These are phyloP conservation scores for Rhodotorula kratochvilovae DNA, from an alignment of 768 basidiomycete genomes.

Conservation along the genomic window DNA sequence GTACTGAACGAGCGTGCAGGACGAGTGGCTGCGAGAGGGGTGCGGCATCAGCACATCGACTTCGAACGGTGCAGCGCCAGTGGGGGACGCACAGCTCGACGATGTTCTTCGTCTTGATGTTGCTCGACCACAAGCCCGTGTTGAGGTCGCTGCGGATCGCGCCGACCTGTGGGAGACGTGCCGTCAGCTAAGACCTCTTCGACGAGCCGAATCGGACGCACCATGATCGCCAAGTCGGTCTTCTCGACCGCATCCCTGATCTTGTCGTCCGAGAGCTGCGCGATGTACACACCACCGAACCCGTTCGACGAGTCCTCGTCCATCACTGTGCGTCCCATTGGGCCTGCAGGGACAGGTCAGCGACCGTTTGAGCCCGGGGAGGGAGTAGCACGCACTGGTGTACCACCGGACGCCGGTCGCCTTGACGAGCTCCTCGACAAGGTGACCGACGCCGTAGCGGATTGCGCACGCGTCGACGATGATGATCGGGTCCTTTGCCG, in stretches of 20 bases:
- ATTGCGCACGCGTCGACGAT: conserved; percentile 71
- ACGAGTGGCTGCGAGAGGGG: conserved; percentile 60
- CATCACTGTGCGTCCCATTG: conserved; percentile 61
- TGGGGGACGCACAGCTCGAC: conserved; percentile 29
- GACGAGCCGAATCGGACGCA: too few relatives aligned
- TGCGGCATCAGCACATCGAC: too few relatives aligned
- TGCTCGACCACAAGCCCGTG: conserved; percentile 70
- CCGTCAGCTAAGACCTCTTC: too few relatives aligned
- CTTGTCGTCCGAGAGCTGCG: conserved; percentile 62
- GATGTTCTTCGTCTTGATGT: conserved; percentile 28
- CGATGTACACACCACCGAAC: conserved; percentile 75
- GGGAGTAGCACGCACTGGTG: not conserved
- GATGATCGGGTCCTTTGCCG: conserved; percentile 62
- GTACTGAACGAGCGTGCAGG: conserved; percentile 52
- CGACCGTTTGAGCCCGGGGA: too few relatives aligned
- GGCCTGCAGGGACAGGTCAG: conserved; percentile 10
- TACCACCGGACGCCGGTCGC: conserved; percentile 56
- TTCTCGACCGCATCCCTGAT: conserved; percentile 68
- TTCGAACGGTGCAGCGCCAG: too few relatives aligned
- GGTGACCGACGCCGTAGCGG: conserved; percentile 63
- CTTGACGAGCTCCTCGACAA: conserved; percentile 60
- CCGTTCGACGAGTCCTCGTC: conserved; percentile 61
- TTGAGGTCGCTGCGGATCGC: conserved; percentile 67
- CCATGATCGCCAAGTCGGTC: conserved; percentile 68
- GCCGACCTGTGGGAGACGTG: too few relatives aligned